Percentiles rank a stretch among this genome's conserved stretches.
Conservation (phyloP, 192 early-diverging fungal genomes). For the Podila horticola region DNA sequence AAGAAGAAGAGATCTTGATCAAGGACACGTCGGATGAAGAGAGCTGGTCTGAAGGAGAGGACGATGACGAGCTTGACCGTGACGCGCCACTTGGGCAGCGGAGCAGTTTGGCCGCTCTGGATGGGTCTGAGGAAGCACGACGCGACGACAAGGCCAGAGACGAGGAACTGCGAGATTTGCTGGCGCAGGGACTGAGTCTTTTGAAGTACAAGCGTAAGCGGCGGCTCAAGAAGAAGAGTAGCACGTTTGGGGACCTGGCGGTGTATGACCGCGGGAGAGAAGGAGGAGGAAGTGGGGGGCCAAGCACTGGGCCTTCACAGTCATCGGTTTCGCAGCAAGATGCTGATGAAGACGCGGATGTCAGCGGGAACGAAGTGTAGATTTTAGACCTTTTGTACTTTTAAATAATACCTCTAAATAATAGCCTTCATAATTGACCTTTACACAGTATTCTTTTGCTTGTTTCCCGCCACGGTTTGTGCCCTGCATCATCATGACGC, state of each 20-base stretch:
- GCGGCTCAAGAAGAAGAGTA: slow-evolving; percentile 3
- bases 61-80: background rate
- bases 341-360: background rate
- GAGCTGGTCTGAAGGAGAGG: background rate
- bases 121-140: background rate
- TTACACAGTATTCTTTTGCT: too few relatives aligned
- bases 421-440: background rate
- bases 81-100: background rate
- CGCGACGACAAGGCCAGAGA: background rate
- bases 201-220: background rate
- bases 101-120: background rate
- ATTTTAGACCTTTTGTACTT: background rate
- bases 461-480: too few relatives aligned
- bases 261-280: background rate
- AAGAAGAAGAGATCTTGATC: slow-evolving; percentile 37
- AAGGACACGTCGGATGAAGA: slow-evolving; percentile 24
- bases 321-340: background rate
- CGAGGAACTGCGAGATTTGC: background rate
- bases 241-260: slow-evolving; percentile 10
- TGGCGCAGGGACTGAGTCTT: background rate
- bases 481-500: too few relatives aligned
- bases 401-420: background rate
- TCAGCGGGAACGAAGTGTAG: background rate
- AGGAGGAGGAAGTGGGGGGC: background rate
- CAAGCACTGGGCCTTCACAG: background rate